phyloP scores from a whole-genome alignment of 2,329 filamentous ascomycete genomes.

The Cladophialophora exuberans region DNA sequence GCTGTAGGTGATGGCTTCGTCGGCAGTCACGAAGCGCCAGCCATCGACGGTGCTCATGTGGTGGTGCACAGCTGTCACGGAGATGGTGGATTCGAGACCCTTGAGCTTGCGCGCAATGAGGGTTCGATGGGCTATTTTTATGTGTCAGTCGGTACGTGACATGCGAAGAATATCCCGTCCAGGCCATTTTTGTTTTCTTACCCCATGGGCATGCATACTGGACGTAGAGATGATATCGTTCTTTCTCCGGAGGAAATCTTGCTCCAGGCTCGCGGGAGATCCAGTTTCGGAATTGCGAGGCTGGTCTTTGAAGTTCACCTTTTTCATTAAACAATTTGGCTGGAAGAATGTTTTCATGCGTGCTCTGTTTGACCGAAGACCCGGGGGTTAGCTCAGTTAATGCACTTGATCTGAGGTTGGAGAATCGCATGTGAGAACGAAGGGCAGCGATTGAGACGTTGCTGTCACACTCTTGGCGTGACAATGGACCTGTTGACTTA shows the following conservation, averaged over 20 bases:
- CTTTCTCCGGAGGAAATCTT: slow-evolving; percentile 80
- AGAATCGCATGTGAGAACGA: too few species aligned
- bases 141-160: slow-evolving; percentile 36
- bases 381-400: background rate
- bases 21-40: slow-evolving; percentile 74
- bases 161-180: slow-evolving; percentile 21
- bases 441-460: too few species aligned
- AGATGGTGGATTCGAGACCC: slow-evolving; percentile 53
- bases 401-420: too few species aligned
- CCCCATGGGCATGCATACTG: slow-evolving; percentile 92
- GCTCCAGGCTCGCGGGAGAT: slow-evolving; percentile 73
- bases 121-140: slow-evolving; percentile 55
- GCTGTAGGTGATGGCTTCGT: too few species aligned
- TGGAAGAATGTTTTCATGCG: slow-evolving; percentile 71
- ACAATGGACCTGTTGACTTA: too few species aligned
- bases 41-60: slow-evolving; percentile 54
- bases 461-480: too few species aligned
- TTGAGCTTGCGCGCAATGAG: slow-evolving; percentile 54
- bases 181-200: too few species aligned
- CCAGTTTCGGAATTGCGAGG: slow-evolving; percentile 77
- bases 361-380: slow-evolving; percentile 59
- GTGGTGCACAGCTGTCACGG: slow-evolving; percentile 83
- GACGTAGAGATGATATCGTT: slow-evolving; percentile 89
- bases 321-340: slow-evolving; percentile 63
- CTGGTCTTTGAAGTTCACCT: slow-evolving; percentile 89